phyloP scores from a whole-genome alignment of 2,329 filamentous ascomycete species.

The Penicillium crustosum region DNA sequence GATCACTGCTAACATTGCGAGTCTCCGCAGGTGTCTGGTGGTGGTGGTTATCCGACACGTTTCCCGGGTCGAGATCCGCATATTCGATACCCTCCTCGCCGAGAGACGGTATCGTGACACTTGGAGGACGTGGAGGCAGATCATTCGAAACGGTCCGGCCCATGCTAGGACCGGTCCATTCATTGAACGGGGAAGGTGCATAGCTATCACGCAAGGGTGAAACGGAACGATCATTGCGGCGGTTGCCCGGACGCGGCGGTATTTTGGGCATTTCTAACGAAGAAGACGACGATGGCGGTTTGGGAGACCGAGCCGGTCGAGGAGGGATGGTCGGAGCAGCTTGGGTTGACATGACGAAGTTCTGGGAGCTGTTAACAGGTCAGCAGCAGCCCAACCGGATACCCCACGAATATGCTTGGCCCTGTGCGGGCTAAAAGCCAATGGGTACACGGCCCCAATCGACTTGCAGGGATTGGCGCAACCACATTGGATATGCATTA shows the following conservation, averaged over 20 bases:
- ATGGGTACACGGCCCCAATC: neutral
- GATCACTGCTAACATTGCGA: constrained; percentile 72
- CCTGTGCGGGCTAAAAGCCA: neutral
- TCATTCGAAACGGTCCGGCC: constrained; percentile 38
- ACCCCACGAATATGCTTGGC: neutral
- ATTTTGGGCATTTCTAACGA: constrained; percentile 64
- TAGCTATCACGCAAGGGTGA: constrained; percentile 78
- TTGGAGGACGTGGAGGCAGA: constrained; percentile 61
- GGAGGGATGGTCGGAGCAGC: constrained; percentile 61
- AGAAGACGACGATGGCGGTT: constrained; percentile 39
- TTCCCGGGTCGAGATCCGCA: constrained; percentile 57
- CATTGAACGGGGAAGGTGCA: constrained; percentile 82
- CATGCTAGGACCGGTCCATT: constrained; percentile 50
- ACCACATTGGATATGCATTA: constrained; percentile 1
- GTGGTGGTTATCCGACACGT: constrained; percentile 43
- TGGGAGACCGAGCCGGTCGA: constrained; percentile 57
- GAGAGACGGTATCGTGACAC: constrained; percentile 78
- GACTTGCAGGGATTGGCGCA: constrained; percentile 3
- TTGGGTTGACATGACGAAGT: constrained; percentile 41
- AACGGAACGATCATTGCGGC: constrained; percentile 68
- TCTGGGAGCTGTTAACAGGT: constrained; percentile 8
- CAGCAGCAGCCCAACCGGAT: constrained; percentile 16
- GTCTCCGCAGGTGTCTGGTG: constrained; percentile 65
- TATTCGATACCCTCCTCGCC: constrained; percentile 92
- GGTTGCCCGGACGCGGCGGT: constrained; percentile 71